Evolutionary conservation across 2,329 filamentous ascomycete species (phyloP).

Genomic region (Cordyceps cicadae): DNA sequence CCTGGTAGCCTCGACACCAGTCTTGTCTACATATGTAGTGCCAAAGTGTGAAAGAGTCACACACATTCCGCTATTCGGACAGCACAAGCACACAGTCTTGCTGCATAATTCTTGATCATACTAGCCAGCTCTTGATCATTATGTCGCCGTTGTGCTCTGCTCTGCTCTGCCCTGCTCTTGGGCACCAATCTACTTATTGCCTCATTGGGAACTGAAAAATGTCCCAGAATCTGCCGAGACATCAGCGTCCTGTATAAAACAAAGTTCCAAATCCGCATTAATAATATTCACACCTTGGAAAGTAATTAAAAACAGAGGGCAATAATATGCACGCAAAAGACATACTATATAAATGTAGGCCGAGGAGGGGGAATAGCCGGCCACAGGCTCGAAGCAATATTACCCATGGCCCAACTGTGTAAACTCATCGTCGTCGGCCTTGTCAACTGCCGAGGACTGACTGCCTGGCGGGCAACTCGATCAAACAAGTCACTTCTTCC

Average conservation of each 20-base stretch:
- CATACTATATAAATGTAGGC: not conserved
- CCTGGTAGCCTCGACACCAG: not conserved
- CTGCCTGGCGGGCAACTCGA: not conserved
- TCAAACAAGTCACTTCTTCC: not conserved
- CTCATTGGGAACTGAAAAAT: not conserved
- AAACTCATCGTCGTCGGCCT: not conserved
- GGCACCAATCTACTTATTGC: not conserved
- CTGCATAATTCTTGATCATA: not conserved
- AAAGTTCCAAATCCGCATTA: not conserved
- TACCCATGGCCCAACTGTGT: not conserved
- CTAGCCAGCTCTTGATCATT: too few relatives aligned
- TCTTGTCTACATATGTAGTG: not conserved
- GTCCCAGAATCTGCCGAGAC: not conserved
- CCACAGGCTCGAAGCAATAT: not conserved
- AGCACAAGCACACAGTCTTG: not conserved
- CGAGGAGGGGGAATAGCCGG: not conserved
- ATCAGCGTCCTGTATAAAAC: not conserved
- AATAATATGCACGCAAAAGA: not conserved
- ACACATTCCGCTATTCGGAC: not conserved
- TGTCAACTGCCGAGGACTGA: constrained; percentile 5
- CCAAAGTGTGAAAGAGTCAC: not conserved
- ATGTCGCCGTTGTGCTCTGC: not conserved
- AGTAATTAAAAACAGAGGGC: too few relatives aligned
- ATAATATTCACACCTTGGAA: too few relatives aligned
- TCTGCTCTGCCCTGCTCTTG: too few relatives aligned